Evolutionary conservation across 1,284 basidiomycete genomes (phyloP), one percentile per base, ranked within the genome.

Genomic region (Cutaneotrichosporon arboriforme): DNA sequence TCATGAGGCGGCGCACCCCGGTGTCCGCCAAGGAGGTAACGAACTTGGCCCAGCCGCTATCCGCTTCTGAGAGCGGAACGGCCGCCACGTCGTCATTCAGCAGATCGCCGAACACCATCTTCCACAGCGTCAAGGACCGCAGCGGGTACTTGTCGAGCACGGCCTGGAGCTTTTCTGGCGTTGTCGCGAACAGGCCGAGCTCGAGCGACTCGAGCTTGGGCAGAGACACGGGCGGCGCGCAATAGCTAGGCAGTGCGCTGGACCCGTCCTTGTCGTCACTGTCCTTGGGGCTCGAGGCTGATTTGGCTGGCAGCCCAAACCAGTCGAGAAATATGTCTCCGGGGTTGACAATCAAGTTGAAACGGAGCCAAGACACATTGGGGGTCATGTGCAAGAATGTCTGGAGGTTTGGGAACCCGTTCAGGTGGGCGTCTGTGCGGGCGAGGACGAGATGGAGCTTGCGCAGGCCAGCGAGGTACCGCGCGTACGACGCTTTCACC

Each of bases 291-390:
- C n/a, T n/a, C n/a, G n/a, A n/a, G n/a, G n/a, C n/a, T n/a, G n/a
- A n/a, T n/a, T n/a, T n/a, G n/a, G 26, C 22, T 15, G 48, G 40
- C 18, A 22, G 4, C 35, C 35, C 22, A 4, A 54, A 42, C 46
- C 47, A 54, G 7, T 17, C 13, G 33, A 50, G 18, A 34, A 47
- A 35, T 1, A 15, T 3, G 23, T 10, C 17, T 4, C 14, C 15
- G 4, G 17, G 8, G 21, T 10, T 14, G n/a, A n/a, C 20, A 5
- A 34, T 14, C 10, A 34, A 13, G 46, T 58, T 58, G 18, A 58
- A n/a, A 18, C 56, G 51, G 9, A 58, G 49, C 41, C 44, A 49
- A 0, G 21, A 23, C 13, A 54, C 17, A 39, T 58, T 55, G 8
- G 50, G 53, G 22, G 38, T 43, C 31, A 39, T n/a, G 4, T 26